phyloP scores from a whole-genome alignment of 306 rosid species.

The Phaseolus lunatus region DNA sequence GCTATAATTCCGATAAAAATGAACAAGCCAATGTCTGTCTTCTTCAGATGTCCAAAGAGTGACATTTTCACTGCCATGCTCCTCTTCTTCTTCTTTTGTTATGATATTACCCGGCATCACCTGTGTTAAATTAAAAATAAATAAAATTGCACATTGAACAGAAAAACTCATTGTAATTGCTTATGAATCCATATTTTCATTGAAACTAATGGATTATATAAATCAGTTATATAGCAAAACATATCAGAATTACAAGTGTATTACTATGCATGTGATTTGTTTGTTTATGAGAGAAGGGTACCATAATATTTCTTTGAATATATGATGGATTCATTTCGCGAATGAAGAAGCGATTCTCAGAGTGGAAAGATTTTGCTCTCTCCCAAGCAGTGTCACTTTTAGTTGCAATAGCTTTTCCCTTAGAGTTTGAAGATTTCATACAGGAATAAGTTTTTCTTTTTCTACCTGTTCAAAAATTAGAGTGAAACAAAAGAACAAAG shows the following conservation, averaged over 20 bases:
- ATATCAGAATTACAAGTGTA: background rate
- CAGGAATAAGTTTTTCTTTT: background rate
- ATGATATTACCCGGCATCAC: background rate
- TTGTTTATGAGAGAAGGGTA: background rate
- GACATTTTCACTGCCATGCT: too few species aligned
- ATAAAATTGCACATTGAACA: too few species aligned
- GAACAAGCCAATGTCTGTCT: background rate
- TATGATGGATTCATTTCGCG: background rate
- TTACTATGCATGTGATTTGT: background rate
- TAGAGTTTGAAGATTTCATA: background rate
- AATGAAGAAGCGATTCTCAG: slow-evolving; percentile 13
- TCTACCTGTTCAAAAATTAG: slow-evolving; percentile 2
- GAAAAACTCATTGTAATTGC: background rate
- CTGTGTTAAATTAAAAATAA: slow-evolving; percentile 5
- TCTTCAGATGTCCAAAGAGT: slow-evolving; percentile 20
- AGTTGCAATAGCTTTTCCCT: background rate
- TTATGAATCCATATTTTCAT: background rate
- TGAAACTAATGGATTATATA: background rate
- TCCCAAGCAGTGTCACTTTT: background rate
- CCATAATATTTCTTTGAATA: background rate
- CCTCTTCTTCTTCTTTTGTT: background rate
- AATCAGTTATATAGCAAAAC: background rate
- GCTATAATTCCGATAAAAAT: background rate
- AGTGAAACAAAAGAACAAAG: background rate
- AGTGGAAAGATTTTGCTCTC: background rate